Conservation (phyloP, 148 eudicot genomes). For the Pharnaceum exiguum region DNA sequence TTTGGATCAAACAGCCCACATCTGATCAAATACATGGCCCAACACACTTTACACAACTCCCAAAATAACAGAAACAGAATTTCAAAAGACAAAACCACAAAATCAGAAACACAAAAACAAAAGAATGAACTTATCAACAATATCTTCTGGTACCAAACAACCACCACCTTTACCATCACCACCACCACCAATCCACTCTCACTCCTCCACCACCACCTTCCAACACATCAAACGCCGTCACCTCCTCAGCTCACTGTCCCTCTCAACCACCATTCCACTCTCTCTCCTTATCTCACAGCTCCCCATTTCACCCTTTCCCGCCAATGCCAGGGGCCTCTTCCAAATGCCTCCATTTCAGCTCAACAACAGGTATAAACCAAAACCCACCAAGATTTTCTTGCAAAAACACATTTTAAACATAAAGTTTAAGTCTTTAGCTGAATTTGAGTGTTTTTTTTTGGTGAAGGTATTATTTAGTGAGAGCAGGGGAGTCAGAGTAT, state of each 20-base stretch:
- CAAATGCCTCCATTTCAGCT: conserved; percentile 96
- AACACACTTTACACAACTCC: too few relatives aligned
- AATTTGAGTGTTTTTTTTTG: not conserved
- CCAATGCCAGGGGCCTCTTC: conserved; percentile 84
- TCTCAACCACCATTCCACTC: conserved; percentile 46
- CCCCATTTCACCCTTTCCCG: conserved; percentile 29
- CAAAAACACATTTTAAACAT: not conserved
- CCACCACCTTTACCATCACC: conserved; percentile 18
- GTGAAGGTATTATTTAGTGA: conserved; percentile 86
- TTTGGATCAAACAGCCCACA: too few relatives aligned
- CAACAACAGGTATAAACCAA: conserved; percentile 49
- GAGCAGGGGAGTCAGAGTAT: conserved; percentile 90
- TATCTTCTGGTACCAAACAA: conserved; percentile 17
- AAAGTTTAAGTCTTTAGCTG: not conserved
- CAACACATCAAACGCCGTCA: conserved; percentile 43
- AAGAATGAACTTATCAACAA: conserved; percentile 9
- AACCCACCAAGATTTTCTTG: not conserved
- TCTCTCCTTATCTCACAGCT: conserved; percentile 12
- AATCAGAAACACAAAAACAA: not conserved
- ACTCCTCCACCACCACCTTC: conserved; percentile 10
- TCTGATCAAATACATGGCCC: too few relatives aligned
- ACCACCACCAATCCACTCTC: conserved; percentile 13
- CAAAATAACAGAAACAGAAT: conserved; percentile 25
- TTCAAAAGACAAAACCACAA: conserved; percentile 7
- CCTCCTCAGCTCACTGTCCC: conserved; percentile 50